Percentiles rank a stretch among this genome's conserved stretches.
Conservation (phyloP, 345 rosid species). For the Hevea brasiliensis region DNA sequence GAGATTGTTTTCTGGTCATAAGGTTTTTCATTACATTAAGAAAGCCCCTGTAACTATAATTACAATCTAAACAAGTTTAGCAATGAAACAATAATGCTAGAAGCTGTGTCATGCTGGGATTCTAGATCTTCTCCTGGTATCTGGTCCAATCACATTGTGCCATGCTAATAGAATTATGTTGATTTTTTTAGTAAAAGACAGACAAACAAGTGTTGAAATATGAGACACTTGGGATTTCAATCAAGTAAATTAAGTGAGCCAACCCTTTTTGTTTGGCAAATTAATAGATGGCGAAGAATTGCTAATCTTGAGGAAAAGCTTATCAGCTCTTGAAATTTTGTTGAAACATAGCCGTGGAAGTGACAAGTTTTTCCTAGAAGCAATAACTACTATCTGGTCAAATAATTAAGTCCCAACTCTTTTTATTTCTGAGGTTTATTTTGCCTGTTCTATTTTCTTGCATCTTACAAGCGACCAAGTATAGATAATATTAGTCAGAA, state of each 20-base stretch:
- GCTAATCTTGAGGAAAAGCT: neutral
- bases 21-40: neutral
- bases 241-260: neutral
- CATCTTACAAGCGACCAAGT: no score
- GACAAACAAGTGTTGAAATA: neutral
- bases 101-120: neutral
- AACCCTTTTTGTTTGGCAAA: neutral
- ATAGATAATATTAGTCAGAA: no score
- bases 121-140: neutral
- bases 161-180: neutral
- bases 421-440: neutral
- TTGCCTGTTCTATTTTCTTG: neutral
- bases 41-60: no score
- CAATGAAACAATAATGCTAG: neutral
- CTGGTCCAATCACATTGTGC: neutral
- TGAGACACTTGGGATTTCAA: neutral
- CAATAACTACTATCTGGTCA: conserved; percentile 12
- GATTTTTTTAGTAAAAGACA: no score
- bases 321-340: neutral
- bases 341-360: conserved; percentile 12
- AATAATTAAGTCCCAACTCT: neutral
- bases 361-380: conserved; percentile 30
- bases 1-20: neutral
- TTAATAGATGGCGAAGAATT: neutral
- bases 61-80: neutral